Conservation (phyloP, 257 asterid genomes). For the Henckelia pumila region DNA sequence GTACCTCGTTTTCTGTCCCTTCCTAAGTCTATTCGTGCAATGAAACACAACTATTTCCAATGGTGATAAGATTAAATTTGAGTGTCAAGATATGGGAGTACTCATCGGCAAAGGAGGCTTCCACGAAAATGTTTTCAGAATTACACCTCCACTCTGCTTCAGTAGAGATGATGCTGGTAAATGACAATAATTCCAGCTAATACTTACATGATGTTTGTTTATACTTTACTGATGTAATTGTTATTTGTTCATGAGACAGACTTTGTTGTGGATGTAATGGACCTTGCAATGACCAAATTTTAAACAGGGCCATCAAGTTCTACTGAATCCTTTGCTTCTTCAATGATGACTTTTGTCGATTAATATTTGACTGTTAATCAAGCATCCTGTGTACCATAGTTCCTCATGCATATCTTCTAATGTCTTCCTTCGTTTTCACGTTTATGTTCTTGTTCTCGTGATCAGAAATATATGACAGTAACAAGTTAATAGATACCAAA, state of each 20-base stretch:
- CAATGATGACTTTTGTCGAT: neutral
- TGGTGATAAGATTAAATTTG: neutral
- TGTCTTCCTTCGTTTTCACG: neutral
- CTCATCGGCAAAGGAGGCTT: neutral
- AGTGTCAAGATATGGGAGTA: neutral
- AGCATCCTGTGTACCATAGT: neutral
- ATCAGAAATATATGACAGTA: too few relatives aligned
- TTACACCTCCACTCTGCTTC: neutral
- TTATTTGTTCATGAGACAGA: neutral
- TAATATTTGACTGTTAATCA: neutral
- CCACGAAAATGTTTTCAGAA: neutral
- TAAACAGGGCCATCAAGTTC: constrained; percentile 24
- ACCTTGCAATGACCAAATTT: constrained; percentile 40
- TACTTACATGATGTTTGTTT: neutral
- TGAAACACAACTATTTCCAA: neutral
- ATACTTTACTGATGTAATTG: neutral
- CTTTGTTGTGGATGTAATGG: constrained; percentile 49
- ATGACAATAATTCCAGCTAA: neutral
- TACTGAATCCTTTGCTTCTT: neutral
- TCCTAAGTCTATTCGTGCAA: neutral
- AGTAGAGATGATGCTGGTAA: neutral
- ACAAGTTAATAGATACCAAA: too few relatives aligned
- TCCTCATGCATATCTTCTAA: too few relatives aligned
- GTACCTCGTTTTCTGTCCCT: neutral
- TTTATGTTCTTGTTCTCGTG: too few relatives aligned